phyloP scores from a whole-genome alignment of 176 grass and related monocot species.

The barley (Hordeum vulgare) region DNA sequence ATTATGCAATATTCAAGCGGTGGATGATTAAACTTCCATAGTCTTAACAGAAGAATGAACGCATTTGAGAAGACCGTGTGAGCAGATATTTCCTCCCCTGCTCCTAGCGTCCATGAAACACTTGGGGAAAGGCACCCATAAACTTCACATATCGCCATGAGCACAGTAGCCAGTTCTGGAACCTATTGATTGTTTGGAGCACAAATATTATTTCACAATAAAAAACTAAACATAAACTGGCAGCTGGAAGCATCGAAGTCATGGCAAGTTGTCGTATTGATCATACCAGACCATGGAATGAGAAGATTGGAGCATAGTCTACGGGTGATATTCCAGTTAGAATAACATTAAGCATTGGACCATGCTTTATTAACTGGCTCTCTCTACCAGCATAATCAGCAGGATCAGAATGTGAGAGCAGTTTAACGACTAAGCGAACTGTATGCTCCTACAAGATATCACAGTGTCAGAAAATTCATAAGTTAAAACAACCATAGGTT shows the following conservation, averaged over 20 bases:
- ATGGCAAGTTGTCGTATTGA: conserved; percentile 9
- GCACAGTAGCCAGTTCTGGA: conserved; percentile 83
- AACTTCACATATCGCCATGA: conserved; percentile 96
- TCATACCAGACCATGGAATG: conserved; percentile 94
- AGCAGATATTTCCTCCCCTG: conserved; percentile 73
- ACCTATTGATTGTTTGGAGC: conserved; percentile 38
- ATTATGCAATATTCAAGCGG: conserved; percentile 89
- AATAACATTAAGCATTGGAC: conserved; percentile 92
- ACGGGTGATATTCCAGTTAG: conserved; percentile 88
- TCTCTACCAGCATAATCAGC: conserved; percentile 54
- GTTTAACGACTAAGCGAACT: conserved; percentile 78
- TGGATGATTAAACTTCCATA: conserved; percentile 99
- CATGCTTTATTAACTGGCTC: conserved; percentile 75
- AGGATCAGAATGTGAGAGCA: conserved; percentile 72
- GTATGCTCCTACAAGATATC: conserved; percentile 68
- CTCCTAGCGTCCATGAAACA: conserved; percentile 57
- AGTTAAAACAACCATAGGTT: conserved; percentile 3
- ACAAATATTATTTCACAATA: not conserved
- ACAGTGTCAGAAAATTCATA: not conserved
- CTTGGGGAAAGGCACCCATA: conserved; percentile 71
- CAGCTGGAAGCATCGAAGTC: conserved; percentile 5
- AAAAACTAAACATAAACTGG: conserved; percentile 21
- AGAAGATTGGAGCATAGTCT: conserved; percentile 84
- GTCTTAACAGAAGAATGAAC: conserved; percentile 93
- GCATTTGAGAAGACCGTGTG: conserved; percentile 91